phyloP scores from a whole-genome alignment of 2,329 filamentous ascomycete species.

The Diplodia scrobiculata region DNA sequence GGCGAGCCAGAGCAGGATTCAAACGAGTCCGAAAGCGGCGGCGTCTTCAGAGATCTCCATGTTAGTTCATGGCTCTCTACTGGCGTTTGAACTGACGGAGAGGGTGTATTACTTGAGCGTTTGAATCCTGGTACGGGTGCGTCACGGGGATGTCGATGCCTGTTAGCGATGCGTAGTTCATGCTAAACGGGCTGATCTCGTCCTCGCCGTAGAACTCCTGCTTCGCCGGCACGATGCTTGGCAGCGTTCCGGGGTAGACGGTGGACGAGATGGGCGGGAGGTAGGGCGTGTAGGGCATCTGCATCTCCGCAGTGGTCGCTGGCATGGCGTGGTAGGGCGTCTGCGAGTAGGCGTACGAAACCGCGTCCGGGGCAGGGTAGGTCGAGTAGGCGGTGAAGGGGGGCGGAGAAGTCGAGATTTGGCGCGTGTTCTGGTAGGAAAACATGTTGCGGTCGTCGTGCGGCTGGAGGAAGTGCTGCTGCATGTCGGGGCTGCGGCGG shows the following conservation, averaged over 20 bases:
- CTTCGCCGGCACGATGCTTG: slow-evolving; percentile 67
- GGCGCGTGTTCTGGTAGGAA: slow-evolving; percentile 65
- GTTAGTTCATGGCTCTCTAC: slow-evolving; percentile 32
- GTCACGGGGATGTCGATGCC: slow-evolving; percentile 64
- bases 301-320: slow-evolving; percentile 42
- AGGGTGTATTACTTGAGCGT: slow-evolving; percentile 72
- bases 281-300: slow-evolving; percentile 57
- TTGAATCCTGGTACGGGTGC: slow-evolving; percentile 66
- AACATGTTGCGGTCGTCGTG: slow-evolving; percentile 69
- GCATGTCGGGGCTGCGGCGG: slow-evolving; percentile 47
- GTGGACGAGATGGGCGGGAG: slow-evolving; percentile 50
- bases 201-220: slow-evolving; percentile 63
- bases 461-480: slow-evolving; percentile 62
- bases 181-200: slow-evolving; percentile 66
- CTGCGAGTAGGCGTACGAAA: slow-evolving; percentile 61
- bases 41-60: slow-evolving; percentile 58
- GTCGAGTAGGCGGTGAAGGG: slow-evolving; percentile 64
- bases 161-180: slow-evolving; percentile 67
- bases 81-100: slow-evolving; percentile 35
- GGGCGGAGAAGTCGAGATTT: slow-evolving; percentile 71
- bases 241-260: slow-evolving; percentile 59
- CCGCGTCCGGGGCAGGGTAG: slow-evolving; percentile 68
- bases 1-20: slow-evolving; percentile 58
- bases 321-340: slow-evolving; percentile 46
- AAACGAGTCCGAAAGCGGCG: slow-evolving; percentile 73